Evolutionary conservation across 208 protist species (phyloP).

Genomic region (Acanthamoeba culbertsoni): DNA sequence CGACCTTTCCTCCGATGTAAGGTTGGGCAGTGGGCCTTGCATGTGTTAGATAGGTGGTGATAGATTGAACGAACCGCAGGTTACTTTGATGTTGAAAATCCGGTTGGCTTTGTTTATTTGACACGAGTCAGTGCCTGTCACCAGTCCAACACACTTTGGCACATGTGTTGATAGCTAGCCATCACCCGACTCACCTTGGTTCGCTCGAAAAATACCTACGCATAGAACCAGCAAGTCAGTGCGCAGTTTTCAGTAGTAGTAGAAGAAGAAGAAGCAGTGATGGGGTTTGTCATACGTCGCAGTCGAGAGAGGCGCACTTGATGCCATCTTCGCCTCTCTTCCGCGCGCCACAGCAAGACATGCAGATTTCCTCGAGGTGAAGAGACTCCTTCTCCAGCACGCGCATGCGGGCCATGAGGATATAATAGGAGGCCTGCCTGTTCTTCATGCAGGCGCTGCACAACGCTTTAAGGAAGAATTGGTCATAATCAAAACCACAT

Average conservation of each 20-base stretch:
- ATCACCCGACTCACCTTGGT: neutral
- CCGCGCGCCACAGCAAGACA: slow-evolving; percentile 17
- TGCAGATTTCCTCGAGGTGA: slow-evolving; percentile 61
- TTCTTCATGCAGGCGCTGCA: slow-evolving; percentile 58
- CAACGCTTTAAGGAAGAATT: neutral
- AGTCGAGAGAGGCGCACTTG: slow-evolving; percentile 4
- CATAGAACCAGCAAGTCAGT: neutral
- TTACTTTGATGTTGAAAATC: no score
- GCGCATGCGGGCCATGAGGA: slow-evolving; percentile 20
- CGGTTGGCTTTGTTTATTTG: no score
- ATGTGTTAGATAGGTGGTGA: no score
- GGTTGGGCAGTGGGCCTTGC: no score
- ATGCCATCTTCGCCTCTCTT: neutral
- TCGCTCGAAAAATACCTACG: slow-evolving; percentile 14
- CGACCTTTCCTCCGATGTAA: no score
- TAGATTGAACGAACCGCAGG: no score
- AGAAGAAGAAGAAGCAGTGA: neutral
- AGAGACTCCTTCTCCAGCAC: slow-evolving; percentile 54
- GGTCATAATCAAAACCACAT: neutral
- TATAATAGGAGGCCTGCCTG: slow-evolving; percentile 31
- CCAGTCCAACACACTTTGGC: neutral
- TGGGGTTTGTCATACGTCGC: neutral
- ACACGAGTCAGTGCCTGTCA: no score
- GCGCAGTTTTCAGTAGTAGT: no score
- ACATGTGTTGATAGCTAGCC: neutral